Percentiles rank a stretch among this genome's conserved stretches.
phyloP scores from a whole-genome alignment of 805 yeast genomes.

The Wickerhamomyces canadensis region DNA sequence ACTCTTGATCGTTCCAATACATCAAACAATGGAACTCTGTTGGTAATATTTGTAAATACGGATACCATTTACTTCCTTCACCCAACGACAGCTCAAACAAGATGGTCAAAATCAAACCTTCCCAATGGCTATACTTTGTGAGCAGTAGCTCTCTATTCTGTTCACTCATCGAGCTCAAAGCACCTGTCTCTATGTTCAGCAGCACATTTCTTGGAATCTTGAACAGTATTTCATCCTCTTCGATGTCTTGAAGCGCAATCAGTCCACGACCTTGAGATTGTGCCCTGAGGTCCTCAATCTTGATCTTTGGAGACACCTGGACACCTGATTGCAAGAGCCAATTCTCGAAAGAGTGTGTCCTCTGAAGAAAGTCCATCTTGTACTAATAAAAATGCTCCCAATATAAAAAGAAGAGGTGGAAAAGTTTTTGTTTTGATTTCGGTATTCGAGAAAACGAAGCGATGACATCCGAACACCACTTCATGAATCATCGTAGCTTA shows the following conservation, averaged over 20 bases:
- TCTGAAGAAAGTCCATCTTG: conserved; percentile 16
- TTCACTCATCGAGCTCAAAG: conserved; percentile 32
- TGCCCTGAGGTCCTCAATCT: conserved; percentile 53
- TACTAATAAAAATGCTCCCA: neutral
- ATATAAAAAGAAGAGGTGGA: too few species aligned
- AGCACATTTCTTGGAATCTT: conserved; percentile 56
- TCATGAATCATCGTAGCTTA: too few species aligned
- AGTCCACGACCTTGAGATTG: conserved; percentile 74
- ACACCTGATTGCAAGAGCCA: conserved; percentile 44
- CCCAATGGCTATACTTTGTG: conserved; percentile 61
- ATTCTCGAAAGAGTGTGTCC: conserved; percentile 35
- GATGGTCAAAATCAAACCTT: conserved; percentile 62
- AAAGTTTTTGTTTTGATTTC: too few species aligned
- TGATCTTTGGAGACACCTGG: conserved; percentile 49
- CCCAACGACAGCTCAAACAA: conserved; percentile 51
- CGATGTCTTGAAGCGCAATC: conserved; percentile 56
- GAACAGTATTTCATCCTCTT: conserved; percentile 59
- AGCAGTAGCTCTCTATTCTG: conserved; percentile 31
- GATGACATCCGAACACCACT: conserved; percentile 1
- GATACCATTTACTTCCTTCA: conserved; percentile 52
- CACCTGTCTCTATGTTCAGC: conserved; percentile 55
- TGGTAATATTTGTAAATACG: conserved; percentile 74
- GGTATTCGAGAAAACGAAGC: too few species aligned
- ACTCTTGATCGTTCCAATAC: conserved; percentile 71
- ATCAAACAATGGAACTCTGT: conserved; percentile 57